Evolutionary conservation across 202 grass and related monocot genomes (phyloP), one percentile per base, ranked within the genome.

Genomic region (Panicum virgatum): DNA sequence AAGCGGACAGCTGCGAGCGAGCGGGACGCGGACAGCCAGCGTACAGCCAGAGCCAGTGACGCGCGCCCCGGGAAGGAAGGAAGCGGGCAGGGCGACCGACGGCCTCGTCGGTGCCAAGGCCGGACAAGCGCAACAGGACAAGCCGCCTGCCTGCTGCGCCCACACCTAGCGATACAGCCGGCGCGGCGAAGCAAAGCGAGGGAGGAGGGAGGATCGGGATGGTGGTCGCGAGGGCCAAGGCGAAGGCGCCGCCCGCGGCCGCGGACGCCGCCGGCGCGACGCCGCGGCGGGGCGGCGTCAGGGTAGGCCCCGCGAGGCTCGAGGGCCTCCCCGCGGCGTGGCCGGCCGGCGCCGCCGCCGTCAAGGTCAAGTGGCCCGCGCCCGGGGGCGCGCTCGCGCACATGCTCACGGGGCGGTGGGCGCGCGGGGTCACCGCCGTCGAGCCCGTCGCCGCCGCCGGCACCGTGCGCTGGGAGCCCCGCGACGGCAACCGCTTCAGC

Each of bases 341-440:
- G 66, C 61, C 60, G 48, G 60, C 66, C 8, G 88, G 73, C 44
- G 88, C 81, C 0, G 85, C 80, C 0, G 88, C 88, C 0, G 83
- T 90, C 51, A 90, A 90, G 88, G 79, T 81, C 5, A 90, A 90
- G 88, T 90, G 88, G 83, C 88, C 88, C 34, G 73, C 32, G 12
- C 32, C 77, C 1, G 76, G 86, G 6, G 47, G 75, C 3, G 82
- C 83, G 64, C 84, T 90, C 32, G 60, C 90, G 32, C 87, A 91
- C 44, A 80, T 99, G 76, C 64, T 85, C 52, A 76, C 78, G 23
- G 82, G 96, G 46, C 18, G 30, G 66, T 83, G 83, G 64, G 77
- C 50, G 26, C 83, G 91, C 51, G 78, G 91, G 63, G 69, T 92
- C 77, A 90, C 96, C 37, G 38, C 51, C 40, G 59, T 77, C 12